Evolutionary conservation across 371 early-diverging fungal genomes (phyloP).

Genomic region (Chytridium lagenaria): DNA sequence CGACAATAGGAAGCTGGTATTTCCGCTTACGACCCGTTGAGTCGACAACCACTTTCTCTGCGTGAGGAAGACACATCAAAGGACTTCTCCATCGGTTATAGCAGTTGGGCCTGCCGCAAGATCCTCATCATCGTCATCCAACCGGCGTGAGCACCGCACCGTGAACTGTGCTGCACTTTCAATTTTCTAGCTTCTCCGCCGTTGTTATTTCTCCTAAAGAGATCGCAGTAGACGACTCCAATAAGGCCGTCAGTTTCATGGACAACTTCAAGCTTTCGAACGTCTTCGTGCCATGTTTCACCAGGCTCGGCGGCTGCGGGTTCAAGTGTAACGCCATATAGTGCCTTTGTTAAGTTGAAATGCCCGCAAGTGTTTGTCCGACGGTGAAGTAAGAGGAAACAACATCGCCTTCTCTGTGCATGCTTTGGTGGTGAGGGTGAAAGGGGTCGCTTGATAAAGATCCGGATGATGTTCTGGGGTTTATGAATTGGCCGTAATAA

Average conservation of each 20-base stretch:
- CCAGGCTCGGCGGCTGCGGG: constrained; percentile 62
- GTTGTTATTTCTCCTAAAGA: constrained; percentile 65
- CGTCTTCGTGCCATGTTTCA: constrained; percentile 89
- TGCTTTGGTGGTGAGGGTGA: constrained; percentile 40
- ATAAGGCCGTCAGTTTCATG: constrained; percentile 80
- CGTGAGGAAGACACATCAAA: constrained; percentile 13
- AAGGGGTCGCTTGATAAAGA: constrained; percentile 32
- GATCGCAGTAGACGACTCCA: constrained; percentile 93
- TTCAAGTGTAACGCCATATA: constrained; percentile 86
- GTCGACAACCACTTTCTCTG: constrained; percentile 19
- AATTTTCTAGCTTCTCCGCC: constrained; percentile 63
- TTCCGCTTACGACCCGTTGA: constrained; percentile 24
- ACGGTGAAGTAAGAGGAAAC: constrained; percentile 77
- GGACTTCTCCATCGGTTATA: constrained; percentile 14
- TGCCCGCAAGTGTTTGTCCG: constrained; percentile 85
- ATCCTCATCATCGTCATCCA: constrained; percentile 76
- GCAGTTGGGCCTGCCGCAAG: constrained; percentile 19
- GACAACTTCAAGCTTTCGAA: constrained; percentile 84
- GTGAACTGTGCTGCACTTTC: constrained; percentile 95
- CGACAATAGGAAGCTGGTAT: constrained; percentile 59
- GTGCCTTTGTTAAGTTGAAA: constrained; percentile 79
- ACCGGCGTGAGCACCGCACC: constrained; percentile 84
- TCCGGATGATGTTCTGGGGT: constrained; percentile 31
- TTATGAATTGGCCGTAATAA: constrained; percentile 61
- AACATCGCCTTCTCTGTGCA: constrained; percentile 29